A percentile compares a stretch with the other conserved stretches of the same genome.
phyloP scores from a whole-genome alignment of 2,329 filamentous ascomycete species.

The Clonostachys byssicola region DNA sequence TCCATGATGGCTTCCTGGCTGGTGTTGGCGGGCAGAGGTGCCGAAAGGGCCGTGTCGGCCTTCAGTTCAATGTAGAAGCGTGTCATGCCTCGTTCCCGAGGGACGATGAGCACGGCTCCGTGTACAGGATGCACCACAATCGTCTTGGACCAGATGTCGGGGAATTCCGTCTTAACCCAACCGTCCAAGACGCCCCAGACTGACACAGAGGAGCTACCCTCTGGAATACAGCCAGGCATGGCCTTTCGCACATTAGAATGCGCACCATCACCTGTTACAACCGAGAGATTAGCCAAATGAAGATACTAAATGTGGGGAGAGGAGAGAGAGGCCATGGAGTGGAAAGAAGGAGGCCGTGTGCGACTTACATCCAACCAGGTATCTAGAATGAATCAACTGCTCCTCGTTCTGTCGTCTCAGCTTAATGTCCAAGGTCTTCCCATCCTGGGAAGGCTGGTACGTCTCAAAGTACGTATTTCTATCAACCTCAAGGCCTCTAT shows the following conservation, averaged over 20 bases:
- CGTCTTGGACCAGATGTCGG: slow-evolving; percentile 72
- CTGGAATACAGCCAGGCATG: slow-evolving; percentile 52
- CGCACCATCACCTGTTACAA: slow-evolving; percentile 45
- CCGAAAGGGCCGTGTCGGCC: slow-evolving; percentile 19
- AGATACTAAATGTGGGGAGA: too few relatives aligned
- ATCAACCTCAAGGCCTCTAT: slow-evolving; percentile 58
- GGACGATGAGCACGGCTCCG: slow-evolving; percentile 70
- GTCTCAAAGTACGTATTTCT: slow-evolving; percentile 62
- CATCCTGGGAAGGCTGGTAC: slow-evolving; percentile 13
- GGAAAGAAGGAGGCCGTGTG: too few relatives aligned
- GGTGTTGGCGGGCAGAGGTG: slow-evolving; percentile 29
- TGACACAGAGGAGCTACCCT: slow-evolving; percentile 47
- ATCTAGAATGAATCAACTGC: too few relatives aligned
- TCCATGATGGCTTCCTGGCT: slow-evolving; percentile 68
- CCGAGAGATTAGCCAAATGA: too few relatives aligned
- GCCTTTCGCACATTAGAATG: slow-evolving; percentile 65
- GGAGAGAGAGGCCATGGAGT: too few relatives aligned
- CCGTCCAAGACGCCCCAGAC: slow-evolving; percentile 72
- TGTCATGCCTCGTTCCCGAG: slow-evolving; percentile 69
- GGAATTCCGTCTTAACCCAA: slow-evolving; percentile 67
- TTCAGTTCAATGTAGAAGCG: slow-evolving; percentile 58
- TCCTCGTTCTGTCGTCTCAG: too few relatives aligned
- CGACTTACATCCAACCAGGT: too few relatives aligned
- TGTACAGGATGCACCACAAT: slow-evolving; percentile 62
- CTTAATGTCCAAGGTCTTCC: too few relatives aligned